phyloP scores from a whole-genome alignment of 2,329 filamentous ascomycete genomes.

The Ophiostoma australiae region DNA sequence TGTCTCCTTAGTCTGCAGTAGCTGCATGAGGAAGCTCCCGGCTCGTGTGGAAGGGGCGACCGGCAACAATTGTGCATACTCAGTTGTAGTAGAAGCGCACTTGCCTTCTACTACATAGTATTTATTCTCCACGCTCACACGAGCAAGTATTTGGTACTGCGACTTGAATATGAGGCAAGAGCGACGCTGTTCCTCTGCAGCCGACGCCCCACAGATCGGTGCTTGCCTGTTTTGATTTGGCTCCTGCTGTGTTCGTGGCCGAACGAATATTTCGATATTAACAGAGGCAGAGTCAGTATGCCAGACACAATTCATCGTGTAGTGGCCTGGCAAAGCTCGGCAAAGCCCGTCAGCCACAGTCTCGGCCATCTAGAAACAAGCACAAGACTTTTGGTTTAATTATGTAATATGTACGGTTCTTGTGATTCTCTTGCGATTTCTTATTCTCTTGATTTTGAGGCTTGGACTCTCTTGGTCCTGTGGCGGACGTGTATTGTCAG shows the following conservation, averaged over 20 bases:
- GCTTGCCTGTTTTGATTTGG: not conserved
- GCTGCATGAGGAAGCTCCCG: slow-evolving; percentile 8
- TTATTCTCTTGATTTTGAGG: not conserved
- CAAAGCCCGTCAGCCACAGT: not conserved
- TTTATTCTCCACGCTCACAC: not conserved
- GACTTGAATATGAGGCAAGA: not conserved
- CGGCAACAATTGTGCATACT: not conserved
- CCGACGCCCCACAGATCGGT: not conserved
- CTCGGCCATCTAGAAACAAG: not conserved
- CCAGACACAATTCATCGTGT: not conserved
- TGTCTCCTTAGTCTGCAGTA: not conserved
- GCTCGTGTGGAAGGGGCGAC: not conserved
- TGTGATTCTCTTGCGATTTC: not conserved
- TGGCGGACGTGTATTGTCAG: not conserved
- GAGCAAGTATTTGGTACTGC: not conserved
- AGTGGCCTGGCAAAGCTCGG: not conserved
- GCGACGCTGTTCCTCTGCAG: not conserved
- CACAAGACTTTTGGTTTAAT: not conserved
- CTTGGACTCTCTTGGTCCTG: not conserved
- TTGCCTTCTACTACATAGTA: not conserved
- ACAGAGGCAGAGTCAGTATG: not conserved
- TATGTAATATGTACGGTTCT: not conserved
- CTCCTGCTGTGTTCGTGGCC: not conserved
- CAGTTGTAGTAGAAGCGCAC: not conserved
- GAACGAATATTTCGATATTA: not conserved